These are phyloP conservation scores for Plasmodium knowlesi DNA, from an alignment of 169 alveolate species.

Conservation along the genomic window DNA sequence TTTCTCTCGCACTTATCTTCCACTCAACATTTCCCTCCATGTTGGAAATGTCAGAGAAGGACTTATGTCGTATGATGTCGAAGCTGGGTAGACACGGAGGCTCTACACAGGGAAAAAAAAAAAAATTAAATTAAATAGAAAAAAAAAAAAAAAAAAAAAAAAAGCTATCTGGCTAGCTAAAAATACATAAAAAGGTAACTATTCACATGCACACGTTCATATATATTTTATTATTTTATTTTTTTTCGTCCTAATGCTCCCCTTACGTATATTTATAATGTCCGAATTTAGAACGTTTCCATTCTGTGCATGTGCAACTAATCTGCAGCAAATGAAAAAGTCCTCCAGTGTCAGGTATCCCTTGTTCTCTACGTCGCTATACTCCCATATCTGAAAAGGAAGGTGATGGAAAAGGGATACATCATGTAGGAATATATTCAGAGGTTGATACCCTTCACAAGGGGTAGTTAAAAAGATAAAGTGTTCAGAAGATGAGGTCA, in stretches of 20 bases:
- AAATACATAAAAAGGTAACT: too few species aligned
- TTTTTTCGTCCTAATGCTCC: neutral
- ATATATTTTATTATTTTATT: neutral
- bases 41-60: conserved; percentile 64
- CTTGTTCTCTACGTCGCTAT: conserved; percentile 81
- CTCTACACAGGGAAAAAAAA: neutral
- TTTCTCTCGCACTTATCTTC: conserved; percentile 11
- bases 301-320: conserved; percentile 92
- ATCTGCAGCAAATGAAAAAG: conserved; percentile 88
- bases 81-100: conserved; percentile 62
- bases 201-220: too few species aligned
- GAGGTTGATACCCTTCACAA: neutral
- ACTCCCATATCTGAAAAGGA: conserved; percentile 81
- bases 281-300: conserved; percentile 74
- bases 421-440: neutral
- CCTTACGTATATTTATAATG: conserved; percentile 39
- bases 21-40: conserved; percentile 41
- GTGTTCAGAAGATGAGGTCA: neutral
- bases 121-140: too few species aligned
- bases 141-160: neutral
- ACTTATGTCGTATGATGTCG: conserved; percentile 58
- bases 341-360: conserved; percentile 87
- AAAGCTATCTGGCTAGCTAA: too few species aligned
- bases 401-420: neutral
- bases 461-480: neutral